These are phyloP conservation scores for Lentinula novae-zelandiae DNA, from an alignment of 1,284 basidiomycete species.

Conservation along the genomic window DNA sequence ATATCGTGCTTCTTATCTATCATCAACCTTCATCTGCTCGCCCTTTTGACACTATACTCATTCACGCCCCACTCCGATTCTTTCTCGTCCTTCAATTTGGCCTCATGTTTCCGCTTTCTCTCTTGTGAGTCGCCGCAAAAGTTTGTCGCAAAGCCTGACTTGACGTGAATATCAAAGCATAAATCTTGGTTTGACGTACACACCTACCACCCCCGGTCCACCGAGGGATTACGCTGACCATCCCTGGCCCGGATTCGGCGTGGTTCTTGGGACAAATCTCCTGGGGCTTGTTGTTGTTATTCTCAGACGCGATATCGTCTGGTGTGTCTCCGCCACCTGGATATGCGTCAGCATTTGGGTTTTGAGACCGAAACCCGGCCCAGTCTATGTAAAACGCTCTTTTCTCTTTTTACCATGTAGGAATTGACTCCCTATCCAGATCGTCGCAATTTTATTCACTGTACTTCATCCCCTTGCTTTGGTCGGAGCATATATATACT, in stretches of 20 bases:
- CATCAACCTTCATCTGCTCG: slow-evolving; percentile 54
- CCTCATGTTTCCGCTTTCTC: slow-evolving; percentile 44
- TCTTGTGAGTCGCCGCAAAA: slow-evolving; percentile 35
- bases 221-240: slow-evolving; percentile 47
- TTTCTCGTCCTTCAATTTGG: slow-evolving; percentile 58
- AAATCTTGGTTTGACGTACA: slow-evolving; percentile 47
- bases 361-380: slow-evolving; percentile 54
- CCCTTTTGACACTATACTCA: slow-evolving; percentile 62
- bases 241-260: slow-evolving; percentile 59
- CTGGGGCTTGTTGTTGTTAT: slow-evolving; percentile 53
- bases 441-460: slow-evolving; percentile 57
- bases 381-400: slow-evolving; percentile 50
- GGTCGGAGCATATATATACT: slow-evolving; percentile 34
- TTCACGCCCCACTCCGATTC: slow-evolving; percentile 71
- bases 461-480: slow-evolving; percentile 55
- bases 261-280: slow-evolving; percentile 57
- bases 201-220: slow-evolving; percentile 32
- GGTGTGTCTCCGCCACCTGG: slow-evolving; percentile 71
- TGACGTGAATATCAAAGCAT: slow-evolving; percentile 37
- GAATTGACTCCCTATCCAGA: slow-evolving; percentile 29
- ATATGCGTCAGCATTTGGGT: slow-evolving; percentile 62
- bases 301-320: slow-evolving; percentile 60
- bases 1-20: slow-evolving; percentile 62
- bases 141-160: slow-evolving; percentile 27
- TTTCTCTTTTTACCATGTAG: background rate